Percentiles rank a stretch among this genome's conserved stretches.
These are phyloP conservation scores for Phytophthora sp. DNA, from an alignment of 352 stramenopile genomes.

Conservation along the genomic window DNA sequence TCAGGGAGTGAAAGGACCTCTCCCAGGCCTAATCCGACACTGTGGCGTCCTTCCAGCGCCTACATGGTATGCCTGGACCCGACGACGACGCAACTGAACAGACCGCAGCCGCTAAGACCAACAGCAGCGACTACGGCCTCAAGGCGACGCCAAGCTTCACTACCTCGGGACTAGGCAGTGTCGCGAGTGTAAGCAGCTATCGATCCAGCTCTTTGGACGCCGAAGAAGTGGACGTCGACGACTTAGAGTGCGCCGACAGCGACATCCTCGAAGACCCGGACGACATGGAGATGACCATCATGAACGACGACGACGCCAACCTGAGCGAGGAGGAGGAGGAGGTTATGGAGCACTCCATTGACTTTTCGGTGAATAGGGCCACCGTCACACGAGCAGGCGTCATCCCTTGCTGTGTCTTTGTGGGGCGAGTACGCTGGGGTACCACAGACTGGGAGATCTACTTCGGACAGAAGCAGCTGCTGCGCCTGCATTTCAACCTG, in stretches of 20 bases:
- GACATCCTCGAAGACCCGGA: slow-evolving; percentile 52
- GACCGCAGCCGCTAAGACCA: slow-evolving; percentile 22
- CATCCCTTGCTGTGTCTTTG: slow-evolving; percentile 85
- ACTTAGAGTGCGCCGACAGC: slow-evolving; percentile 51
- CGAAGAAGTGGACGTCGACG: slow-evolving; percentile 19
- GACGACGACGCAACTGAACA: slow-evolving; percentile 39
- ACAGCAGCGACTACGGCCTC: slow-evolving; percentile 24
- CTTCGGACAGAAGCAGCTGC: slow-evolving; percentile 86
- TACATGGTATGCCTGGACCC: slow-evolving; percentile 59
- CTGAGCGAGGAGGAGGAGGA: slow-evolving; percentile 62
- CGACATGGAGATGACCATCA: slow-evolving; percentile 72
- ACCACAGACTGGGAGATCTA: slow-evolving; percentile 85
- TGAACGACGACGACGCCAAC: slow-evolving; percentile 67
- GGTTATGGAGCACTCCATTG: slow-evolving; percentile 75
- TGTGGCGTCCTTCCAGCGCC: slow-evolving; percentile 27
- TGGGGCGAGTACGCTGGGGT: slow-evolving; percentile 79
- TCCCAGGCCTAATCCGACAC: slow-evolving; percentile 7
- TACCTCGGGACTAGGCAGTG: slow-evolving; percentile 25
- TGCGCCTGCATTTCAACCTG: slow-evolving; percentile 76
- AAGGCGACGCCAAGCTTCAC: slow-evolving; percentile 19
- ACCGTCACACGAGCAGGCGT: slow-evolving; percentile 71
- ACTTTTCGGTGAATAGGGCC: slow-evolving; percentile 76
- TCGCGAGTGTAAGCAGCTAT: slow-evolving; percentile 33
- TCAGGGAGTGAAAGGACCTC: slow-evolving; percentile 14
- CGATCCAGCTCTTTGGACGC: slow-evolving; percentile 26